These are phyloP conservation scores for Spergularia marina DNA, from an alignment of 148 eudicot genomes.

Conservation along the genomic window DNA sequence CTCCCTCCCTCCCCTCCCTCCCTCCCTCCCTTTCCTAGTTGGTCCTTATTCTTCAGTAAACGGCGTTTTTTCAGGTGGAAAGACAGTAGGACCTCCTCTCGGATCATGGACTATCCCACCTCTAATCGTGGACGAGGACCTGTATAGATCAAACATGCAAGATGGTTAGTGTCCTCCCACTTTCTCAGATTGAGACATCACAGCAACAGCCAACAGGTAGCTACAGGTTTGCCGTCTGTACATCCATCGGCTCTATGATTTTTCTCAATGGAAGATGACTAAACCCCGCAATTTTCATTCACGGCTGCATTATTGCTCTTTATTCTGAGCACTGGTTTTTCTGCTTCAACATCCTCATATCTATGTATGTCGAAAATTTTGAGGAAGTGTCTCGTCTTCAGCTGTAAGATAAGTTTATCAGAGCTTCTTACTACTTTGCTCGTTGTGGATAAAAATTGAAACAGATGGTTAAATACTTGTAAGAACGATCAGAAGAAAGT, in stretches of 20 bases:
- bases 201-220: no score
- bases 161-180: not conserved
- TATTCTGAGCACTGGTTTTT: not conserved
- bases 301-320: not conserved
- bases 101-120: constrained; percentile 94
- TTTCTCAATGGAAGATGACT: not conserved
- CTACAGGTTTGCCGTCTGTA: not conserved
- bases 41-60: not conserved
- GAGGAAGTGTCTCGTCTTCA: no score
- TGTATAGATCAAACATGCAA: constrained; percentile 49
- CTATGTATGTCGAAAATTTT: no score
- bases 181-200: no score
- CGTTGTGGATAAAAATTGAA: no score
- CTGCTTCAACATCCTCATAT: not conserved
- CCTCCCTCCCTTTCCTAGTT: not conserved
- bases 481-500: no score
- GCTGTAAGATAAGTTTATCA: no score
- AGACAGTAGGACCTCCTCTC: constrained; percentile 59
- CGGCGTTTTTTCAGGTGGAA: constrained; percentile 57
- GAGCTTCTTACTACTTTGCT: no score
- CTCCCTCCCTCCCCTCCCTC: no score
- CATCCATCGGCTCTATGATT: not conserved
- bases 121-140: constrained; percentile 64
- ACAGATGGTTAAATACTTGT: no score
- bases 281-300: not conserved